Evolutionary conservation across 192 early-diverging fungal species (phyloP).

Genomic region (Gamsiella multidivaricata): DNA sequence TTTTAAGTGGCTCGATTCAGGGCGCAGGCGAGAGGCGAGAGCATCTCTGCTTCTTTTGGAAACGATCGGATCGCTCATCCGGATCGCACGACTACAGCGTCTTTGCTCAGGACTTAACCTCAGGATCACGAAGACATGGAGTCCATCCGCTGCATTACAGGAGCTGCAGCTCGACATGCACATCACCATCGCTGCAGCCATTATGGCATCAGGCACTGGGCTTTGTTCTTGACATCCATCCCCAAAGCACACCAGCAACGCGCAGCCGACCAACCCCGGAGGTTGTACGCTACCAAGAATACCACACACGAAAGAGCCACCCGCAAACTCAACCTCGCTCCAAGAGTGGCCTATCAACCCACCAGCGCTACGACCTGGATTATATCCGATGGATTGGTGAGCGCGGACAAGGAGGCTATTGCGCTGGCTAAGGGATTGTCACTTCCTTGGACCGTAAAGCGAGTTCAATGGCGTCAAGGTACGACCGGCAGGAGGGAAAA

Average conservation of each 20-base stretch:
- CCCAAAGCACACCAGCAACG: constrained; percentile 5
- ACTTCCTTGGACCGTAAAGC: constrained; percentile 41
- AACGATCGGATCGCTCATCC: neutral
- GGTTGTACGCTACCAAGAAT: constrained; percentile 6
- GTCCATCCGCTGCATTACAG: constrained; percentile 1
- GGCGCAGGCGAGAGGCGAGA: neutral
- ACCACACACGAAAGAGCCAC: constrained; percentile 19
- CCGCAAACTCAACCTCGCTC: constrained; percentile 1
- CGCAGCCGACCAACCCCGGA: neutral
- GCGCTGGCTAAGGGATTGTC: constrained; percentile 30
- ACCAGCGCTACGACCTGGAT: constrained; percentile 37
- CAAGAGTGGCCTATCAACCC: constrained; percentile 18
- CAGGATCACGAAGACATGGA: neutral
- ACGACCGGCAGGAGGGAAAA: too few species aligned
- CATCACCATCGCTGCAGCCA: neutral
- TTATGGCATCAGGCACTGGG: constrained; percentile 27
- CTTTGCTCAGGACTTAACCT: too few species aligned
- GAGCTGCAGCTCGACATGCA: neutral
- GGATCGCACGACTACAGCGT: too few species aligned
- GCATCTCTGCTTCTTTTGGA: neutral
- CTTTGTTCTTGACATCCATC: constrained; percentile 17
- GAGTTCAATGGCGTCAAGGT: constrained; percentile 48
- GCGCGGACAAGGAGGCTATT: constrained; percentile 45
- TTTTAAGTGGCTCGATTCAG: too few species aligned
- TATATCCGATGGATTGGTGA: constrained; percentile 40